Base-by-base conservation (phyloP, 495 filamentous ascomycete species). In the Durotheca rogersii region DNA sequence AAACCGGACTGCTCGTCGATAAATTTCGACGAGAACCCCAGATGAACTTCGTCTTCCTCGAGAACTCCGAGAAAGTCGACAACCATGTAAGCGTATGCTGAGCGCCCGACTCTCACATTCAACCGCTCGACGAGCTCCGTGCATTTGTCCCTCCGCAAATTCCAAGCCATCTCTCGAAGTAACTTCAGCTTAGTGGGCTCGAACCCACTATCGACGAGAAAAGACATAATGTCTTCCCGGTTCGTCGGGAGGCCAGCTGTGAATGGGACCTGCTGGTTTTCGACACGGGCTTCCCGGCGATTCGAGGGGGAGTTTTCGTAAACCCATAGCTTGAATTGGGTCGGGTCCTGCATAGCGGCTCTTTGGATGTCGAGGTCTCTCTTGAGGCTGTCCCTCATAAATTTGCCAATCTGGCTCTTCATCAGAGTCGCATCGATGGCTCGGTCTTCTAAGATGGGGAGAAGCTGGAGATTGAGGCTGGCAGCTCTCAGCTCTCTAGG, bases 1-100 rank as follows among this genome's bases (percentile, higher is more conserved):
- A 79, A 81, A 20, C 72, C 72, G 7, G 70, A 67, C 10, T 67
- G 48, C 6, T 79, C 71, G 18, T 84, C 81, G 0, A 72, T 62
- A 30, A 84, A 82, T 44, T 81, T 83, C 0, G 67, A 77, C 0
- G 92, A 95, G 52, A 96, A 92, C 6, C 80, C 79, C 7, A 96
- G 66, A 43, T 92, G 88, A 2, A 96, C 76, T 54, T 96, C 88
- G 29, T 84, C 79, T 49, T 86, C 81, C 34, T 82, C 73, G 0
- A 96, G 72, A 0, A 88, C 71, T 0, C 77, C 82, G 19, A 77
- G 78, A 4, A 89, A 89, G 67, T 96, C 92, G 0, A 88, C 82
- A 15, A 94, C 81, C 68, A 92, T 94, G 58, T 82, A 89, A 0
- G 86, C 75, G 59, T 85, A 86, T 0, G 89, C 86, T 0, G 90